phyloP scores from a whole-genome alignment of 768 basidiomycete genomes.

The Rhizopogon sp. region DNA sequence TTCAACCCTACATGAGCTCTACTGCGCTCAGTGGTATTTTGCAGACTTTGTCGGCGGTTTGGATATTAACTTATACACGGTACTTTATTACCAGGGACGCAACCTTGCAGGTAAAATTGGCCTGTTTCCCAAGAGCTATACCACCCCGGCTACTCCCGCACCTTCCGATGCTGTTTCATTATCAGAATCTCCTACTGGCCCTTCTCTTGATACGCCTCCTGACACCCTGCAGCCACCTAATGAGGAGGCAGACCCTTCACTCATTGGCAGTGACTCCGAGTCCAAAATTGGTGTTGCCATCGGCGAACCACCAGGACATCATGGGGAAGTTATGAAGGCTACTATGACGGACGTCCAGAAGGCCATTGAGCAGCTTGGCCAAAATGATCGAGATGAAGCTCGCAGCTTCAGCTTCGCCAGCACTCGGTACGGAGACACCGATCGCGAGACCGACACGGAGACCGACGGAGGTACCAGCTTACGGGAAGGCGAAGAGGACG shows the following conservation, averaged over 20 bases:
- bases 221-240: constrained; percentile 1
- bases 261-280: constrained; percentile 16
- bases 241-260: constrained; percentile 37
- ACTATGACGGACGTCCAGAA: constrained; percentile 89
- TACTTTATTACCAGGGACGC: constrained; percentile 54
- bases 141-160: constrained; percentile 51
- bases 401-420: constrained; percentile 79
- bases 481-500: constrained; percentile 29
- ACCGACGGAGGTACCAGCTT: constrained; percentile 47
- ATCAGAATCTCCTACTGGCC: constrained; percentile 21
- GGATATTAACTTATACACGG: constrained; percentile 2
- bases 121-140: constrained; percentile 89
- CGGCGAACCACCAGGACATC: constrained; percentile 16
- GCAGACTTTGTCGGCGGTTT: constrained; percentile 12
- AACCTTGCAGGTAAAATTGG: constrained; percentile 81
- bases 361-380: constrained; percentile 83
- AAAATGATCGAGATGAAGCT: constrained; percentile 48
- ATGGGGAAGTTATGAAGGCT: constrained; percentile 71
- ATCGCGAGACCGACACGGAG: constrained; percentile 41
- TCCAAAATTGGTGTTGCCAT: constrained; percentile 23
- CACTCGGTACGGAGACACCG: constrained; percentile 48
- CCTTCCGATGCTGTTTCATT: constrained; percentile 20
- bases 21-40: constrained; percentile 19
- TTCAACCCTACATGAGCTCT: constrained; percentile 1
- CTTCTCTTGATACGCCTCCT: constrained; percentile 13